Base-by-base conservation (phyloP, 1,139 yeast genomes). In the Suzukiozyma palmioleophila region DNA sequence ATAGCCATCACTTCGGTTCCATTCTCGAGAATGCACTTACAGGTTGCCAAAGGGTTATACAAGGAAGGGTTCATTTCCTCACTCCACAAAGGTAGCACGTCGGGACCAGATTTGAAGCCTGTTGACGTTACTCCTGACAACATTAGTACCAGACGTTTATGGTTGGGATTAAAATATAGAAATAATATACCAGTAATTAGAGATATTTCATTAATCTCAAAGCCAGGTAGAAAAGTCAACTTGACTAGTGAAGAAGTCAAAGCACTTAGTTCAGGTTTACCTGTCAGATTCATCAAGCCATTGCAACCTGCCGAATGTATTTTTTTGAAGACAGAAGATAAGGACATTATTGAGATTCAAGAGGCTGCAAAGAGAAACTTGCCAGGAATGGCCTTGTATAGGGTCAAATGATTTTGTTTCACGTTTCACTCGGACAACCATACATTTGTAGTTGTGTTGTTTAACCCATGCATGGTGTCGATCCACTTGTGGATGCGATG, bases 91-190 rank as follows among this genome's bases (percentile, higher is more conserved):
- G 99, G 98, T 3, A 84, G 94, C n/a, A 69, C 79, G 3, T 61
- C 75, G n/a, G 97, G 97, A 1, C 98, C 98, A 13, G 97, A 94
- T 59, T 48, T 64, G 32, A 64, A 57, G 11, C 84, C 86, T 13
- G 80, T 79, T 1, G 95, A 89, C 29, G 88, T 86, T 24, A 89
- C 97, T 0, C 89, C 84, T 32, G 96, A 87, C 57, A 90, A 92
- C 56, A 79, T 92, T 34, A 66, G 95, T 13, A 77, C 94, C 1
- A 79, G 98, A 55, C 76, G 96, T 51, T 73, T 92, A 43, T 92
- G 98, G 99, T 63, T 92, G 15, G 95, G 90, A 1, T 69, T 92
- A 56, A 92, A 92, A 58, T 92, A 94, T 61, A 79, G 95, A 56
- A 80, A 87, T 50, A 81, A 84, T 55, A 70, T 72, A 47, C 83